Conservation (phyloP, 345 rosid species). For the Dimocarpus longan region DNA sequence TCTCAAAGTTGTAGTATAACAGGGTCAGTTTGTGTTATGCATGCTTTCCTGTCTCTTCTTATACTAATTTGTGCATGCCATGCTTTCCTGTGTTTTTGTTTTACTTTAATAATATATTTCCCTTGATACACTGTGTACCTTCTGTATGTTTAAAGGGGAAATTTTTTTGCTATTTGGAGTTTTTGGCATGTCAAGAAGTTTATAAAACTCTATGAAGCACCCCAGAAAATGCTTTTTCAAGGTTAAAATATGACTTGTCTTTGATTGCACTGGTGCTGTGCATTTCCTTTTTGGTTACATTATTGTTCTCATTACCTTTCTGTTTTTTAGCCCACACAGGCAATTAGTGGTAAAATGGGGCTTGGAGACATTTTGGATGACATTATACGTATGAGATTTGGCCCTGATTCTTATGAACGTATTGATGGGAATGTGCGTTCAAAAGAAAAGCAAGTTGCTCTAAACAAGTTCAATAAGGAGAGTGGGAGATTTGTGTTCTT, state of each 20-base stretch:
- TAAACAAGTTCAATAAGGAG: slow-evolving; percentile 71
- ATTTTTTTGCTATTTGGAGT: not conserved
- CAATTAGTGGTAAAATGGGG: slow-evolving; percentile 52
- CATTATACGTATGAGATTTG: slow-evolving; percentile 71
- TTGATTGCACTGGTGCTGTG: not conserved
- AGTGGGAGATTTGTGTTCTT: slow-evolving; percentile 70
- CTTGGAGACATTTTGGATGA: slow-evolving; percentile 89
- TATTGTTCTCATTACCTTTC: slow-evolving; percentile 22
- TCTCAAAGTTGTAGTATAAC: not conserved
- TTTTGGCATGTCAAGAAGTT: not conserved
- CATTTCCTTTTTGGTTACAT: not conserved
- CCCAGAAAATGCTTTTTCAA: not conserved
- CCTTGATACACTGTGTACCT: not conserved
- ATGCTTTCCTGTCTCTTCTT: not conserved
- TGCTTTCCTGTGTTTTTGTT: not conserved
- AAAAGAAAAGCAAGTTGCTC: slow-evolving; percentile 57
- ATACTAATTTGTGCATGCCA: not conserved
- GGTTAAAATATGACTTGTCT: not conserved
- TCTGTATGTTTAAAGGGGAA: not conserved
- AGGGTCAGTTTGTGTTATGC: not conserved
- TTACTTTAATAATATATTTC: not conserved
- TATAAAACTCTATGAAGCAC: not conserved
- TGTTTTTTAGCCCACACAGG: slow-evolving; percentile 41
- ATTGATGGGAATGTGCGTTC: slow-evolving; percentile 50
- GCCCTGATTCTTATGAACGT: slow-evolving; percentile 78